A percentile compares a stretch with the other conserved stretches of the same genome.
phyloP scores from a whole-genome alignment of 73 alveolate genomes.

The Stentor roeselii region DNA sequence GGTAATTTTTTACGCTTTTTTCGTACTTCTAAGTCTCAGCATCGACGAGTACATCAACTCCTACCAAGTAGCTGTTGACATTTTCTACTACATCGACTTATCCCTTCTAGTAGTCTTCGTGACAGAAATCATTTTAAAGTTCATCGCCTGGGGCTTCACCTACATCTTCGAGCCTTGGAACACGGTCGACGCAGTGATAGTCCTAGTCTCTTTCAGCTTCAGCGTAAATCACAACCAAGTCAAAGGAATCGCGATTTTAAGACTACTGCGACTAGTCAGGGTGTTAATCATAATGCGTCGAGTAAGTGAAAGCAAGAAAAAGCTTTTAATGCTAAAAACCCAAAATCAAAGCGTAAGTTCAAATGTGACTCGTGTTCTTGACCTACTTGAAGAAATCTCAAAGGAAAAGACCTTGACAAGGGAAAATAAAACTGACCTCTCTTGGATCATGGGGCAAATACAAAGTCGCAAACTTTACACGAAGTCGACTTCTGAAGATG shows the following conservation, averaged over 20 bases:
- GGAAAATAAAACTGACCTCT: background rate
- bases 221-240: conserved; percentile 28
- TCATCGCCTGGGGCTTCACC: conserved; percentile 49
- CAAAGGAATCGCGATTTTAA: conserved; percentile 44
- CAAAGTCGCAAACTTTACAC: conserved; percentile 17
- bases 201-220: conserved; percentile 46
- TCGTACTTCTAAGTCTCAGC: conserved; percentile 13
- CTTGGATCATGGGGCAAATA: background rate
- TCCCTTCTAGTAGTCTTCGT: conserved; percentile 44
- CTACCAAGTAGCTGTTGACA: background rate
- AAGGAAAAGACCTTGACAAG: conserved; percentile 25
- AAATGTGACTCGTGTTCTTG: conserved; percentile 5
- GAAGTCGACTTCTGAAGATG: background rate
- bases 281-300: conserved; percentile 65
- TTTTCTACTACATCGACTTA: conserved; percentile 41
- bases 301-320: conserved; percentile 56
- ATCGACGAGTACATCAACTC: background rate
- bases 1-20: conserved; percentile 42
- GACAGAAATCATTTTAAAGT: conserved; percentile 40
- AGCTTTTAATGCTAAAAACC: background rate
- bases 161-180: conserved; percentile 42
- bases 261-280: conserved; percentile 53
- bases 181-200: conserved; percentile 51
- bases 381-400: conserved; percentile 20
- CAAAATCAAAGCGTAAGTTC: conserved; percentile 45